Evolutionary conservation across 108 stramenopile genomes (phyloP), one percentile per base, ranked within the genome.

Genomic region (Cyclotella atomus): DNA sequence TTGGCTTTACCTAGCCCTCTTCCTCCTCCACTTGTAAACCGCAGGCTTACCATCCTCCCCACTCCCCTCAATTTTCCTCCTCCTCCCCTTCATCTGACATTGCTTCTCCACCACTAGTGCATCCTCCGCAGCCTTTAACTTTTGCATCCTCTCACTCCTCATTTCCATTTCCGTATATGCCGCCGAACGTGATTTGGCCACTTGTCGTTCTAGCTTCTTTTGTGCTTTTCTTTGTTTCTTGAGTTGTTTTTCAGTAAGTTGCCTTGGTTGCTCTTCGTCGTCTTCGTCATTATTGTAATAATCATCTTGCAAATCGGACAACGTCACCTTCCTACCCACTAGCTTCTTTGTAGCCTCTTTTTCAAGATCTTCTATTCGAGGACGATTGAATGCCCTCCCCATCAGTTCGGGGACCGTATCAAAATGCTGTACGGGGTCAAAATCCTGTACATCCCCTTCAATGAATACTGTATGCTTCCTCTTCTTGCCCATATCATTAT

Each of bases 381-480:
- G 84, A 27, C 96, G 88, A 85, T 97, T 97, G 85, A 92, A 96
- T 0, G 94, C 50, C 41, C 97, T 70, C 8, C 83, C 92, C 10
- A 86, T 88, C 16, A 97, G 81, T 68, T 95, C 95, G 16, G 96
- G 95, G 33, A 88, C 53, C 0, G 95, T 95, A 65, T 91, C 94
- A 79, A 97, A 97, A 71, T 97, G 95, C 61, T 84, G 56, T 3
- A 94, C 94, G 9, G 83, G 83, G 75, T 97, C 92, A 81, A 98
- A 97, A 23, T 82, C 66, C 45, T 91, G 61, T 0, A 85, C 89
- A 27, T 56, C 70, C 24, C 71, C 81, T 25, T 92, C 91, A 2
- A 96, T 93, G 76, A 91, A 92, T 0, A 95, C 66, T 4, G 91
- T 92, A 53, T 95, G 94, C 44, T 81, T 90, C 52, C 86, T 45